A percentile compares a stretch with the other conserved stretches of the same genome.
phyloP scores from a whole-genome alignment of 2,329 filamentous ascomycete genomes.

The Lojkania enalia region DNA sequence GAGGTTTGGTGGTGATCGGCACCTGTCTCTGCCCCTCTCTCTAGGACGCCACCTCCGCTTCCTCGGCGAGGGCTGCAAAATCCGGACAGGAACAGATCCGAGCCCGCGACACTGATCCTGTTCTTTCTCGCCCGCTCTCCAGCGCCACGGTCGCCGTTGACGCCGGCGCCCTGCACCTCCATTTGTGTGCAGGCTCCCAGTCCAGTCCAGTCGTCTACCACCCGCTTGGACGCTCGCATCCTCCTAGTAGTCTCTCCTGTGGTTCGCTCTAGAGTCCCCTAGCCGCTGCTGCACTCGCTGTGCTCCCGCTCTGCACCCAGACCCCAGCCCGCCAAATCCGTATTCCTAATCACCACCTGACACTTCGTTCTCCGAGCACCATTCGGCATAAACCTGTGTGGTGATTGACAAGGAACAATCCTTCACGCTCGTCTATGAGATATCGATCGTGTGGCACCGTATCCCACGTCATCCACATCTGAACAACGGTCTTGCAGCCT shows the following conservation, averaged over 20 bases:
- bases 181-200: too few species aligned
- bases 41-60: too few species aligned
- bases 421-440: too few species aligned
- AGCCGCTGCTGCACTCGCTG: neutral
- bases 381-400: constrained; percentile 13
- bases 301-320: neutral
- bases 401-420: too few species aligned
- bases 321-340: too few species aligned
- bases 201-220: too few species aligned
- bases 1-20: too few species aligned
- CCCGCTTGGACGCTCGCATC: constrained; percentile 3
- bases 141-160: constrained; percentile 16
- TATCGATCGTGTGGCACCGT: constrained; percentile 10
- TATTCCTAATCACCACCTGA: neutral
- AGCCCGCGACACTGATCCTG: neutral
- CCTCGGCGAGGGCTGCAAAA: too few species aligned
- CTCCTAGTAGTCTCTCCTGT: neutral
- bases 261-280: neutral
- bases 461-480: constrained; percentile 27
- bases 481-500: constrained; percentile 13
- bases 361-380: neutral
- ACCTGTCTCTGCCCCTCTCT: too few species aligned
- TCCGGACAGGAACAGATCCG: neutral
- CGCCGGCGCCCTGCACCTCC: constrained; percentile 6
- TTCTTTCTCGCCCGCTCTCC: neutral